phyloP scores from a whole-genome alignment of 768 basidiomycete species.

The Lactarius akahatsu region DNA sequence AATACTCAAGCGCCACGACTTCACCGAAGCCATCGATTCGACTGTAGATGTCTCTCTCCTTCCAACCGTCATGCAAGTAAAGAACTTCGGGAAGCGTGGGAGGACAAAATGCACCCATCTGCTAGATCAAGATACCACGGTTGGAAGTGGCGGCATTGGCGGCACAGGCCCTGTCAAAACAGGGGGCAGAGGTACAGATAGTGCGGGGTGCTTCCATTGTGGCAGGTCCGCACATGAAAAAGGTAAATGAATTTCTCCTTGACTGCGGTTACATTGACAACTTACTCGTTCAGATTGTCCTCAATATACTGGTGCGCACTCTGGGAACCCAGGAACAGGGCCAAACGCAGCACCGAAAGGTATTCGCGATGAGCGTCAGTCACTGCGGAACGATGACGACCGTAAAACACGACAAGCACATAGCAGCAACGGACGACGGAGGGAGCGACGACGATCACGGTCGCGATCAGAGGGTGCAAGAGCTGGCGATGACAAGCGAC shows the following conservation, averaged over 20 bases:
- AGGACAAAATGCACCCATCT: slow-evolving; percentile 97
- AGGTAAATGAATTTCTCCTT: slow-evolving; percentile 46
- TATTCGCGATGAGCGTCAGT: slow-evolving; percentile 30
- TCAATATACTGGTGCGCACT: slow-evolving; percentile 34
- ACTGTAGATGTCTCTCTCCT: slow-evolving; percentile 89
- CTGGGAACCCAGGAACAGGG: slow-evolving; percentile 35
- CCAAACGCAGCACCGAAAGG: slow-evolving; percentile 34
- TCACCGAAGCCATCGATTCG: slow-evolving; percentile 84
- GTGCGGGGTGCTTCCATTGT: slow-evolving; percentile 85
- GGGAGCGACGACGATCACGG: slow-evolving; percentile 29
- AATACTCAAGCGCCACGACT: slow-evolving; percentile 80
- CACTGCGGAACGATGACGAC: slow-evolving; percentile 31
- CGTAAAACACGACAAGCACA: slow-evolving; percentile 19
- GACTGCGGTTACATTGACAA: not conserved
- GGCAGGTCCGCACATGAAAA: slow-evolving; percentile 94
- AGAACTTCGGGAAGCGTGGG: slow-evolving; percentile 89
- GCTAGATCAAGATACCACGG: slow-evolving; percentile 90
- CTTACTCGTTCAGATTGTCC: slow-evolving; percentile 37
- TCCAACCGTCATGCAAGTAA: slow-evolving; percentile 96
- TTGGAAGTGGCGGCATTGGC: slow-evolving; percentile 60
- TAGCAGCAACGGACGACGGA: slow-evolving; percentile 14
- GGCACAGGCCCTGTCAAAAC: slow-evolving; percentile 52
- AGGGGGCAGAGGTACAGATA: slow-evolving; percentile 55
- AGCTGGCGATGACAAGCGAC: slow-evolving; percentile 32
- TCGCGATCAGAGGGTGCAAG: slow-evolving; percentile 33